Evolutionary conservation across 768 basidiomycete species (phyloP).

Genomic region (Leccinum subtestaceum): DNA sequence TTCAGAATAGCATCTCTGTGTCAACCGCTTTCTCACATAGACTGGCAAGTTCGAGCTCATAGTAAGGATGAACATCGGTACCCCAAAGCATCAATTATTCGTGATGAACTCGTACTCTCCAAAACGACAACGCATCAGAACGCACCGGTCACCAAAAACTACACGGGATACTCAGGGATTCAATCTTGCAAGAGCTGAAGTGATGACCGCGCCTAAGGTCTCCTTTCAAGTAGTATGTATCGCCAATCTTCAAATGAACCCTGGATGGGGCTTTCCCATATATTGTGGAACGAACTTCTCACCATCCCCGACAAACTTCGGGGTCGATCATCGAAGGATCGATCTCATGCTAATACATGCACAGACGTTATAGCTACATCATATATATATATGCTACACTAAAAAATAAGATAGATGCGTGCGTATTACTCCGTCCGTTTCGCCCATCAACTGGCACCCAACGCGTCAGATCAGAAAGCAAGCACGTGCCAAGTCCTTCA

Average conservation of each 20-base stretch:
- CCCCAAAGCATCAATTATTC: no score
- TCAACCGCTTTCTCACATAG: neutral
- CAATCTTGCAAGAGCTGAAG: no score
- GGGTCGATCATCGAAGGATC: neutral
- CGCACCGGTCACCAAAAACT: neutral
- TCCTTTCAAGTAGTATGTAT: no score
- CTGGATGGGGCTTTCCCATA: no score
- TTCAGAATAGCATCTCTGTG: no score
- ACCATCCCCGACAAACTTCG: neutral
- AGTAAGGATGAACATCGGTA: neutral
- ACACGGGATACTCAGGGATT: no score
- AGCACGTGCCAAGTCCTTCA: conserved; percentile 6
- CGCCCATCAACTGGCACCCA: neutral
- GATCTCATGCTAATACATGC: neutral
- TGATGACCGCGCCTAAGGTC: no score
- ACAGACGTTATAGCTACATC: neutral
- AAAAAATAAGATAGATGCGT: neutral
- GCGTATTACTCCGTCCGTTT: neutral
- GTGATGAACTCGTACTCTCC: no score
- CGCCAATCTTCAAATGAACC: no score
- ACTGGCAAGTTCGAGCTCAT: neutral
- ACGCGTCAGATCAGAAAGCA: neutral
- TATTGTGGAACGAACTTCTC: no score
- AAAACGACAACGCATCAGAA: no score
- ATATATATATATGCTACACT: neutral